phyloP scores from a whole-genome alignment of 805 yeast species.

The Metschnikowia cerradonensis region DNA sequence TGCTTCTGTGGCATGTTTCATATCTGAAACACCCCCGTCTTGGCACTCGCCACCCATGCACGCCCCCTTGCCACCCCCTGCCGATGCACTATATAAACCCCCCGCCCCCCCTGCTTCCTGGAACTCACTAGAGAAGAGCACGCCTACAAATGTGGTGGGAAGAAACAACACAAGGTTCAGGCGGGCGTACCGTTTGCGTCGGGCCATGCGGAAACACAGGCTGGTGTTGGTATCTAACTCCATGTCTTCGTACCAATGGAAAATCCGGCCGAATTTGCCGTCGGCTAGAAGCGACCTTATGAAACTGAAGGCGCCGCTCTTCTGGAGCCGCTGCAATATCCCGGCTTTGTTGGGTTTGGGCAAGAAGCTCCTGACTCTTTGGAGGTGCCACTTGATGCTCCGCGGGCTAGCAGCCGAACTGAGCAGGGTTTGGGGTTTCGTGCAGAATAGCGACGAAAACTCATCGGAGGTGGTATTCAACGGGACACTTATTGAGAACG shows the following conservation, averaged over 20 bases:
- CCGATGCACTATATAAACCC: not conserved
- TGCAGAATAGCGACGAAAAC: constrained; percentile 8
- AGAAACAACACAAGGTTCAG: constrained; percentile 44
- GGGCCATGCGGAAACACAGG: constrained; percentile 51
- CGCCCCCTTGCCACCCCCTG: not conserved
- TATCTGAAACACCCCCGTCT: not conserved
- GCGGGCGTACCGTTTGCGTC: constrained; percentile 50
- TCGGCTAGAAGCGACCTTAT: not conserved
- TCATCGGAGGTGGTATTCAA: constrained; percentile 1
- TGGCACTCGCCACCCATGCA: not conserved
- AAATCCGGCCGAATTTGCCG: not conserved
- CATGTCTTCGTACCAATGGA: constrained; percentile 1
- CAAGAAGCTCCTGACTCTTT: not conserved
- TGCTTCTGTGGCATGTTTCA: not conserved
- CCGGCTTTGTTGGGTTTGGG: not conserved
- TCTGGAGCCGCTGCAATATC: not conserved
- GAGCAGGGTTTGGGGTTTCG: not conserved
- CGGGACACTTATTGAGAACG: not conserved
- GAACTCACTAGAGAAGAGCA: constrained; percentile 46
- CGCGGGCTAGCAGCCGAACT: not conserved
- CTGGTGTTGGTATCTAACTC: not conserved
- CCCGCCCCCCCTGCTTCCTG: not conserved
- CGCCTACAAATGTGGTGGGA: constrained; percentile 64
- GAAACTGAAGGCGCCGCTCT: not conserved
- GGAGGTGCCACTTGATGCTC: constrained; percentile 1